Conservation (phyloP, 768 basidiomycete genomes). For the Psilocybe tampanensis region DNA sequence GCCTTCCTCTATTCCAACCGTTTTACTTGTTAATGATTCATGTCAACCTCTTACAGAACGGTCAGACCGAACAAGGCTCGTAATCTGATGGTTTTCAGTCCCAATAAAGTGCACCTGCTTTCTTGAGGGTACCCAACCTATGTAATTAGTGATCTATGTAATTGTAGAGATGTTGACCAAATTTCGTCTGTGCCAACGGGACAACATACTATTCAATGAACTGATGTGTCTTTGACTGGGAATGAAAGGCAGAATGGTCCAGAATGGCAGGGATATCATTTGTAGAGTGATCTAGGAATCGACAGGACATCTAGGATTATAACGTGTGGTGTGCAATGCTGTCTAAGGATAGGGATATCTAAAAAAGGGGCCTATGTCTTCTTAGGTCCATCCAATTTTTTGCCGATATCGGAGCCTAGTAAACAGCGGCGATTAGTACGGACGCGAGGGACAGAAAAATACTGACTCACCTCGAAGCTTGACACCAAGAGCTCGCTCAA, state of each 20-base stretch:
- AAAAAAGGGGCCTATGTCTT: constrained; percentile 36
- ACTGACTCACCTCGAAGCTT: constrained; percentile 79
- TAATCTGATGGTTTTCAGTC: background rate
- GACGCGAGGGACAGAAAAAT: background rate
- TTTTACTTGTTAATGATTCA: constrained; percentile 90
- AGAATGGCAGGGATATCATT: constrained; percentile 1
- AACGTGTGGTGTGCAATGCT: background rate
- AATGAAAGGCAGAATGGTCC: background rate
- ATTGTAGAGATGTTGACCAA: background rate
- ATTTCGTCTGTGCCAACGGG: background rate
- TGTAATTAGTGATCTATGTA: background rate
- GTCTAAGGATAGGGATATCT: background rate
- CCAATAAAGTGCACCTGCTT: background rate
- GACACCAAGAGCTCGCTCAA: constrained; percentile 83
- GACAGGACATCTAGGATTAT: constrained; percentile 5
- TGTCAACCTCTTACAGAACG: constrained; percentile 68
- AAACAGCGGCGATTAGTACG: constrained; percentile 5
- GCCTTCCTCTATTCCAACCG: constrained; percentile 75
- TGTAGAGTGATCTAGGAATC: constrained; percentile 3
- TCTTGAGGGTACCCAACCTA: background rate
- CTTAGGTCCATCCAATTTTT: constrained; percentile 80
- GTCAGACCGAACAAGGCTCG: constrained; percentile 81
- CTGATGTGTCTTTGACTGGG: background rate
- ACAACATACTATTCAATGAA: too few relatives aligned
- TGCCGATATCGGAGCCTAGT: constrained; percentile 79